phyloP scores from a whole-genome alignment of 108 stramenopile species.

The Nitzschia sp. region DNA sequence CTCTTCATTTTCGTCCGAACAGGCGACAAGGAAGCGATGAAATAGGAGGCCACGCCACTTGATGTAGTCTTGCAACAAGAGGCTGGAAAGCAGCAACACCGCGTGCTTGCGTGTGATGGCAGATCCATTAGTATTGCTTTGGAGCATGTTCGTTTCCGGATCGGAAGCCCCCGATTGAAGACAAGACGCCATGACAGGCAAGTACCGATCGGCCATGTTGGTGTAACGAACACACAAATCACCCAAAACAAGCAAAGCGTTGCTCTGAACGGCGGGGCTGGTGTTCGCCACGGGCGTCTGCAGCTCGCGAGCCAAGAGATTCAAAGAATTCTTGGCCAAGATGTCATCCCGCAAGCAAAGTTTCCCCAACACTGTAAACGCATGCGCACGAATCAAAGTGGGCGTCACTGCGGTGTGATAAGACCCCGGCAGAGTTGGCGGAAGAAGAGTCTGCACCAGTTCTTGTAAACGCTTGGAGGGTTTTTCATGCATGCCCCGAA shows the following conservation, averaged over 20 bases:
- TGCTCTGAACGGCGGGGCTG: conserved; percentile 74
- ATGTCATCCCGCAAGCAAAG: conserved; percentile 88
- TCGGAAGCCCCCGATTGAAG: conserved; percentile 72
- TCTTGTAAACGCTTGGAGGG: conserved; percentile 56
- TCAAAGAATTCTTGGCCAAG: conserved; percentile 80
- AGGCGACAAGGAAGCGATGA: conserved; percentile 88
- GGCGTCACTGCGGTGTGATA: conserved; percentile 13
- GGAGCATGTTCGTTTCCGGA: conserved; percentile 11
- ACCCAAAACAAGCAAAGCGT: conserved; percentile 89
- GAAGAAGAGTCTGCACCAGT: conserved; percentile 60
- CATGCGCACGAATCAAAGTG: conserved; percentile 67
- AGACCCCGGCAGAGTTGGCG: conserved; percentile 50
- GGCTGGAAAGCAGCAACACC: conserved; percentile 78
- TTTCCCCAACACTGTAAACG: conserved; percentile 86
- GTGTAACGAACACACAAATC: conserved; percentile 94
- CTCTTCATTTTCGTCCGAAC: conserved; percentile 85
- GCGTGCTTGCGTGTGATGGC: conserved; percentile 88
- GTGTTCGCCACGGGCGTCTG: conserved; percentile 49
- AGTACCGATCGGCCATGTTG: conserved; percentile 88
- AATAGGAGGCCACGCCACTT: conserved; percentile 94
- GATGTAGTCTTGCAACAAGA: conserved; percentile 94
- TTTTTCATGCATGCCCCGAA: conserved; percentile 47
- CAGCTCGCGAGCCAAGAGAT: conserved; percentile 87
- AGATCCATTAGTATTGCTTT: conserved; percentile 14
- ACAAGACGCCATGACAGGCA: conserved; percentile 90